These are phyloP conservation scores for Aureobasidium melanogenum DNA, from an alignment of 2,329 filamentous ascomycete species.

Conservation along the genomic window DNA sequence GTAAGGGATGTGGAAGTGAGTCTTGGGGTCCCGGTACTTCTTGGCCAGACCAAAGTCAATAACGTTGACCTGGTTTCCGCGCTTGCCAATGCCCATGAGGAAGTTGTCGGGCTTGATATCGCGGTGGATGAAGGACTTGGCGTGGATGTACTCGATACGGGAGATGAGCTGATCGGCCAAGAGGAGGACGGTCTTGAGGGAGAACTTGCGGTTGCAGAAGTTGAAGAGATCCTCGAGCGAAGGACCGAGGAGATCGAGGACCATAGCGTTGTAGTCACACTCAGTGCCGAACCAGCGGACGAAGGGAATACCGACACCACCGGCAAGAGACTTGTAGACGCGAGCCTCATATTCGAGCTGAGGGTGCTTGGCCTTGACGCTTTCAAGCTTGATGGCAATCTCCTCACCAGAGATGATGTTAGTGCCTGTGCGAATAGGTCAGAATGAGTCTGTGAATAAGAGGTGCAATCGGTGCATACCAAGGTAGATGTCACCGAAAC, in stretches of 20 bases:
- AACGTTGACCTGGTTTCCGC: constrained; percentile 98
- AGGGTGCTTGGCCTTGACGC: constrained; percentile 98
- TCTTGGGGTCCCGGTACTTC: constrained; percentile 99
- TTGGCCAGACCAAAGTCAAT: constrained; percentile 99
- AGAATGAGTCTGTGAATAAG: background rate
- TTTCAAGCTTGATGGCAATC: constrained; percentile 99
- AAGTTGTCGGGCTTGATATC: constrained; percentile 99
- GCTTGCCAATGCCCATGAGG: constrained; percentile 97
- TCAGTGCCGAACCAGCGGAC: constrained; percentile 99
- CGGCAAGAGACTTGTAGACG: constrained; percentile 81
- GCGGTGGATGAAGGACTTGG: constrained; percentile 98
- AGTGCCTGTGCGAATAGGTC: constrained; percentile 53
- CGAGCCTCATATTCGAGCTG: constrained; percentile 98
- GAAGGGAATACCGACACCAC: constrained; percentile 95
- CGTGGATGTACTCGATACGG: constrained; percentile 98
- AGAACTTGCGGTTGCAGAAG: constrained; percentile 99
- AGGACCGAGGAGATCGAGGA: constrained; percentile 90
- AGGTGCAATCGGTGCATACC: constrained; percentile 36
- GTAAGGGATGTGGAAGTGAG: constrained; percentile 98
- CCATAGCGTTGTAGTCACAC: constrained; percentile 99
- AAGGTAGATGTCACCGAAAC: constrained; percentile 97
- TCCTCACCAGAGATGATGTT: constrained; percentile 99
- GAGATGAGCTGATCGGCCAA: constrained; percentile 98
- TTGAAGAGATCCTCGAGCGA: constrained; percentile 98
- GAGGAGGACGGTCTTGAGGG: constrained; percentile 92